Evolutionary conservation across 2,329 filamentous ascomycete genomes (phyloP).

Genomic region (Davidsoniella virescens): DNA sequence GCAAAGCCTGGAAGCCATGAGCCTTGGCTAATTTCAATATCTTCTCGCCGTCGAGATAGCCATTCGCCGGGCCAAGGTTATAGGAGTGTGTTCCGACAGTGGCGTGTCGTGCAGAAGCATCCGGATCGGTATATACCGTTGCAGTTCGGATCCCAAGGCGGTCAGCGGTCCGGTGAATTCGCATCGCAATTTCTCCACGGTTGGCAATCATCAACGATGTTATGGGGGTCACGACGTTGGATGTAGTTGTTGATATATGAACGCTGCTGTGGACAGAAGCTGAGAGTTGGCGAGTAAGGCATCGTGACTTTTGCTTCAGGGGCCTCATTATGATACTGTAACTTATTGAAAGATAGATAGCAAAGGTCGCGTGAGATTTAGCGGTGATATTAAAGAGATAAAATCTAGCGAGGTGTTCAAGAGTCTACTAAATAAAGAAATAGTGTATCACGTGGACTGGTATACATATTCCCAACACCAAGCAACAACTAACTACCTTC

Average conservation of each 20-base stretch:
- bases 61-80: constrained; percentile 65
- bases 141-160: constrained; percentile 84
- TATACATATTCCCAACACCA: too few relatives aligned
- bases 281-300: background rate
- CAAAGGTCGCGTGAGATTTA: background rate
- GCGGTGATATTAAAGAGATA: background rate
- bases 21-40: constrained; percentile 81
- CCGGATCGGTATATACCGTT: constrained; percentile 87
- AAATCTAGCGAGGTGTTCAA: too few relatives aligned
- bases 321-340: background rate
- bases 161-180: constrained; percentile 76
- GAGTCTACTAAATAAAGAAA: too few relatives aligned
- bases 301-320: background rate
- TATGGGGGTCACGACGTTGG: constrained; percentile 28
- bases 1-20: constrained; percentile 76
- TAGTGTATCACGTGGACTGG: too few relatives aligned
- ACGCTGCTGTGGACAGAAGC: background rate
- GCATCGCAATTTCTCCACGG: constrained; percentile 87
- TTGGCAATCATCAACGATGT: constrained; percentile 90
- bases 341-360: background rate
- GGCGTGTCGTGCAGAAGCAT: constrained; percentile 76
- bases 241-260: background rate
- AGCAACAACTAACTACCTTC: too few relatives aligned
- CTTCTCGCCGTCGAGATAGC: constrained; percentile 83
- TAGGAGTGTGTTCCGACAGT: constrained; percentile 68